Percentiles rank a stretch among this genome's conserved stretches.
Evolutionary conservation across 2,329 filamentous ascomycete species (phyloP).

Genomic region (Grosmannia serpens): DNA sequence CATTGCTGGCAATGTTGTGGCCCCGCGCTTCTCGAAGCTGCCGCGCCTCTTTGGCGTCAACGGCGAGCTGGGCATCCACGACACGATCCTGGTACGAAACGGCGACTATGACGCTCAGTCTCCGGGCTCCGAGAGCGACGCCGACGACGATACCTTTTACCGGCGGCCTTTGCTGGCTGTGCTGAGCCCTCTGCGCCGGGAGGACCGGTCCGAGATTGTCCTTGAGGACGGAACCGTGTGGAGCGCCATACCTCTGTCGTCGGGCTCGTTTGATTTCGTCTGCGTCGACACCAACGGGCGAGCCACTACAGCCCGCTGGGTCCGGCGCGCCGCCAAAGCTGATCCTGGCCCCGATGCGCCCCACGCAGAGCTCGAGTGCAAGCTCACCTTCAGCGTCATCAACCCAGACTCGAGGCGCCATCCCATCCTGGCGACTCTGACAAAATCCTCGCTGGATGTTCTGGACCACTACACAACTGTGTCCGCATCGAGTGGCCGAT

Average conservation of each 20-base stretch:
- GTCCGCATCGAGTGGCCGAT: conserved; percentile 32
- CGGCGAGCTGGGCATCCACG: conserved; percentile 51
- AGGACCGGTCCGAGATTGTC: conserved; percentile 52
- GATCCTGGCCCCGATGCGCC: conserved; percentile 6
- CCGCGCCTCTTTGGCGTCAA: conserved; percentile 53
- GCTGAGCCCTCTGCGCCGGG: conserved; percentile 48
- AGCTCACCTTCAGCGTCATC: conserved; percentile 69
- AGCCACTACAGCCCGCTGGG: conserved; percentile 56
- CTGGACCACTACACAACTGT: conserved; percentile 55
- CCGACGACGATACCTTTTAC: conserved; percentile 30
- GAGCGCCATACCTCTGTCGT: conserved; percentile 38
- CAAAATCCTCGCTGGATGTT: conserved; percentile 52
- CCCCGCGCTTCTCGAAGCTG: conserved; percentile 47
- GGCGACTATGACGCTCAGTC: conserved; percentile 46
- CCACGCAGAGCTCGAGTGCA: conserved; percentile 29
- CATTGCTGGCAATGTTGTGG: conserved; percentile 41
- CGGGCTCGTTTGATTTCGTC: conserved; percentile 56
- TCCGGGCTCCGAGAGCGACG: conserved; percentile 26
- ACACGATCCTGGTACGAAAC: conserved; percentile 59
- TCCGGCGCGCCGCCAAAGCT: conserved; percentile 30
- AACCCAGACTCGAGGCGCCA: conserved; percentile 57
- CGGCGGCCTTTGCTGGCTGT: conserved; percentile 50
- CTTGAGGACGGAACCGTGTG: conserved; percentile 52
- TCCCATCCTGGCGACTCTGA: conserved; percentile 61
- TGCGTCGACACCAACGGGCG: conserved; percentile 45